phyloP scores from a whole-genome alignment of 179 eudicot genomes.

The Nepenthes alata region DNA sequence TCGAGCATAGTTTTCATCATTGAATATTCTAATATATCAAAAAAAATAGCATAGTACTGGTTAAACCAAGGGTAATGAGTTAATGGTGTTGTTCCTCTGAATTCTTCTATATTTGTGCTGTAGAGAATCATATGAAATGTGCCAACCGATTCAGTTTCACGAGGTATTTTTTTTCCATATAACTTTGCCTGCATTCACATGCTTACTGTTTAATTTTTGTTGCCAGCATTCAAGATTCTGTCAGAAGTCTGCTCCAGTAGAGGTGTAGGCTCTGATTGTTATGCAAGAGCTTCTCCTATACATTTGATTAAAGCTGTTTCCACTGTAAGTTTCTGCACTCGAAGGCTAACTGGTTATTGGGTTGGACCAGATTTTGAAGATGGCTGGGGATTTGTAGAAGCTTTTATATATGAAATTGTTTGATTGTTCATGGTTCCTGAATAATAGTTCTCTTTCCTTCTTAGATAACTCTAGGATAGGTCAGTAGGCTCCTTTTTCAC shows the following conservation, averaged over 20 bases:
- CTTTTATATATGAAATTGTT: conserved; percentile 24
- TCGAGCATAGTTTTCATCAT: no score
- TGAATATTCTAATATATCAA: no score
- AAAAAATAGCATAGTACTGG: no score
- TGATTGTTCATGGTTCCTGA: conserved; percentile 8
- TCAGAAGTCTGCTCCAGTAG: conserved; percentile 16
- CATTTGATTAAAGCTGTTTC: conserved; percentile 10
- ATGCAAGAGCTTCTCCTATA: conserved; percentile 3
- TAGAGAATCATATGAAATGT: neutral
- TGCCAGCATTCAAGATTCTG: conserved; percentile 21
- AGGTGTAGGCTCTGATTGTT: conserved; percentile 2
- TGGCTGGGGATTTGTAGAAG: conserved; percentile 77
- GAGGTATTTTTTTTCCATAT: neutral
- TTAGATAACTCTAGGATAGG: no score
- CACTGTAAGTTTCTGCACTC: conserved; percentile 17
- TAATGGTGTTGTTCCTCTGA: no score
- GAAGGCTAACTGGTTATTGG: conserved; percentile 50
- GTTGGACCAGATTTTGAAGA: conserved; percentile 72
- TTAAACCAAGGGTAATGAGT: no score
- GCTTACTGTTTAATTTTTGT: neutral
- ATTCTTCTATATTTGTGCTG: no score
- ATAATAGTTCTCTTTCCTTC: no score
- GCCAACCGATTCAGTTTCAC: neutral
- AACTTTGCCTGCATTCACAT: neutral
- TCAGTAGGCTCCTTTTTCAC: no score